These are phyloP conservation scores for Talaromyces ruber DNA, from an alignment of 495 filamentous ascomycete genomes.

Conservation along the genomic window DNA sequence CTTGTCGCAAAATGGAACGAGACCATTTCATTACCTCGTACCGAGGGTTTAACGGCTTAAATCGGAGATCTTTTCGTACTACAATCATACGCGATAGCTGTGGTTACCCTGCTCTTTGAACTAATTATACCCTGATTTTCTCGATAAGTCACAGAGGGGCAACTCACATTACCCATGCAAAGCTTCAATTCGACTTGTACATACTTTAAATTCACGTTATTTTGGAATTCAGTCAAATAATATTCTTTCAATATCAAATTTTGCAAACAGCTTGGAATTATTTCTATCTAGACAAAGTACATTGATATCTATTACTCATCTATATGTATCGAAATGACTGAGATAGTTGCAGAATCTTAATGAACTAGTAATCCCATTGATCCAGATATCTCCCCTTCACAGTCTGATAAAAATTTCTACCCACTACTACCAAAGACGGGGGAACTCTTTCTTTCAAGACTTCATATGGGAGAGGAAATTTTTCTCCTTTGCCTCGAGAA, in stretches of 20 bases:
- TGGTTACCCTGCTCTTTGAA: not conserved
- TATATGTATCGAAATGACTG: too few relatives aligned
- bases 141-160: not conserved
- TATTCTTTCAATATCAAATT: not conserved
- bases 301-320: not conserved
- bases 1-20: not conserved
- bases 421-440: not conserved
- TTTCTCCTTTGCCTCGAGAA: too few relatives aligned
- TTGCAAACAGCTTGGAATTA: not conserved
- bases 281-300: not conserved
- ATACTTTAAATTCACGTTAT: not conserved
- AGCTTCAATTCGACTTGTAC: too few relatives aligned
- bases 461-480: too few relatives aligned
- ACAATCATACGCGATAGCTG: not conserved
- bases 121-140: not conserved
- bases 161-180: too few relatives aligned
- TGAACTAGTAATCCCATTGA: too few relatives aligned
- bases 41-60: not conserved
- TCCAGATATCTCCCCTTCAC: not conserved
- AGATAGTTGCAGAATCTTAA: too few relatives aligned
- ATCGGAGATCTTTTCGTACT: not conserved
- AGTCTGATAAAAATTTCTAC: not conserved
- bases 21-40: not conserved
- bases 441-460: conserved; percentile 4
- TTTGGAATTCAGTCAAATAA: not conserved